These are phyloP conservation scores for Pythium graminicola DNA, from an alignment of 352 stramenopile genomes.

Conservation along the genomic window DNA sequence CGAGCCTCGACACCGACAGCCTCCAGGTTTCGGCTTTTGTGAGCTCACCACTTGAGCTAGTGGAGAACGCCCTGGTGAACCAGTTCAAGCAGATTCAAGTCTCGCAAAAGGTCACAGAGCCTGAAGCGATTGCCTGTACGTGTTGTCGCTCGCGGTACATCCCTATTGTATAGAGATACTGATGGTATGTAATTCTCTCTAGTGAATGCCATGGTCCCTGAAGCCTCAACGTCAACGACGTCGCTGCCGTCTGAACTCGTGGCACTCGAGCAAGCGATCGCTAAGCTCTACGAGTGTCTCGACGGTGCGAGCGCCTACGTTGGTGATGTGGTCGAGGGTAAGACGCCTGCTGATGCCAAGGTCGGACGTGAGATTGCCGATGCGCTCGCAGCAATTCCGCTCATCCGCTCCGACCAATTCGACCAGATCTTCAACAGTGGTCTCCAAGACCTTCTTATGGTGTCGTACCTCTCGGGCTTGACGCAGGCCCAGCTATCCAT, in stretches of 20 bases:
- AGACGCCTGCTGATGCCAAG: constrained; percentile 72
- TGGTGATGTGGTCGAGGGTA: constrained; percentile 83
- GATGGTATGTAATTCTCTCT: not conserved
- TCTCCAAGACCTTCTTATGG: constrained; percentile 98
- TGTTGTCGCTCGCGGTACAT: not conserved
- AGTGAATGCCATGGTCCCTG: constrained; percentile 66
- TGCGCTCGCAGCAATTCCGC: constrained; percentile 89
- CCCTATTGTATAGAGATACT: not conserved
- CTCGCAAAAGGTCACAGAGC: constrained; percentile 87
- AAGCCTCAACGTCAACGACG: constrained; percentile 25
- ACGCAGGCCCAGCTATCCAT: constrained; percentile 97
- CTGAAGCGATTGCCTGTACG: constrained; percentile 88
- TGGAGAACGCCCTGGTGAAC: constrained; percentile 88
- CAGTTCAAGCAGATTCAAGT: constrained; percentile 92
- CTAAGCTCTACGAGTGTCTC: constrained; percentile 88
- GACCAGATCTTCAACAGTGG: constrained; percentile 96
- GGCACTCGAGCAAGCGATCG: constrained; percentile 74
- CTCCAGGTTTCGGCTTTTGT: constrained; percentile 91
- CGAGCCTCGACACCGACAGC: constrained; percentile 65
- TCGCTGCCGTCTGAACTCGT: constrained; percentile 70
- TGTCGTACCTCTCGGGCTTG: constrained; percentile 96
- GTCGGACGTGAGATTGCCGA: constrained; percentile 92
- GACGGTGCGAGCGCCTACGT: constrained; percentile 88
- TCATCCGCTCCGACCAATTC: constrained; percentile 92
- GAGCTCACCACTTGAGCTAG: constrained; percentile 83